Evolutionary conservation across 1,284 basidiomycete genomes (phyloP).

Genomic region (Leccinum glutinopallens): DNA sequence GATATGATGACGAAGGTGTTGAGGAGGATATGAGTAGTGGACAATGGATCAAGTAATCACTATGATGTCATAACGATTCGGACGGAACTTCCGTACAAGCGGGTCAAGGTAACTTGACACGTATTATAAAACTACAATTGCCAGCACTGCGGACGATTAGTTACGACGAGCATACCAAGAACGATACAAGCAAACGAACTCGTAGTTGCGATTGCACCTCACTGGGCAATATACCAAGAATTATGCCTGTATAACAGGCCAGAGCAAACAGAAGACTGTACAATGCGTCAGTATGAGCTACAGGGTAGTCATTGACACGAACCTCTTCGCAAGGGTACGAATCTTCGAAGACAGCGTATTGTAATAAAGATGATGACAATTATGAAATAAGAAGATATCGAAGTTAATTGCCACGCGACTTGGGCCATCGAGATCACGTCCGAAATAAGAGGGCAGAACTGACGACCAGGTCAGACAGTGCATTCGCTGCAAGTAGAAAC

Average conservation of each 20-base stretch:
- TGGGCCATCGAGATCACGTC: slow-evolving; percentile 25
- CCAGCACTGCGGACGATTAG: slow-evolving; percentile 13
- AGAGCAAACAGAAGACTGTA: slow-evolving; percentile 12
- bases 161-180: background rate
- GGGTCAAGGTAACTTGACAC: background rate
- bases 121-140: slow-evolving; percentile 7
- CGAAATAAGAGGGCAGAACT: slow-evolving; percentile 29
- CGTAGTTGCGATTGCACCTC: slow-evolving; percentile 1
- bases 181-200: slow-evolving; percentile 6
- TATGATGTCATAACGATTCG: background rate
- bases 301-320: background rate
- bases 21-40: background rate
- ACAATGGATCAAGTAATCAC: background rate
- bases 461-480: slow-evolving; percentile 6
- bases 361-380: slow-evolving; percentile 14
- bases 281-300: slow-evolving; percentile 6
- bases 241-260: slow-evolving; percentile 14
- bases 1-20: background rate
- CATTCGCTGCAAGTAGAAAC: background rate
- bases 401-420: slow-evolving; percentile 22
- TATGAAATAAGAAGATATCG: slow-evolving; percentile 22
- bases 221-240: background rate
- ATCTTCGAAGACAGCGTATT: slow-evolving; percentile 8
- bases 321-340: slow-evolving; percentile 20
- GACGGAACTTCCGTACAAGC: background rate